Evolutionary conservation across 345 rosid genomes (phyloP), one percentile per base, ranked within the genome.

Genomic region (Corchorus olitorius): DNA sequence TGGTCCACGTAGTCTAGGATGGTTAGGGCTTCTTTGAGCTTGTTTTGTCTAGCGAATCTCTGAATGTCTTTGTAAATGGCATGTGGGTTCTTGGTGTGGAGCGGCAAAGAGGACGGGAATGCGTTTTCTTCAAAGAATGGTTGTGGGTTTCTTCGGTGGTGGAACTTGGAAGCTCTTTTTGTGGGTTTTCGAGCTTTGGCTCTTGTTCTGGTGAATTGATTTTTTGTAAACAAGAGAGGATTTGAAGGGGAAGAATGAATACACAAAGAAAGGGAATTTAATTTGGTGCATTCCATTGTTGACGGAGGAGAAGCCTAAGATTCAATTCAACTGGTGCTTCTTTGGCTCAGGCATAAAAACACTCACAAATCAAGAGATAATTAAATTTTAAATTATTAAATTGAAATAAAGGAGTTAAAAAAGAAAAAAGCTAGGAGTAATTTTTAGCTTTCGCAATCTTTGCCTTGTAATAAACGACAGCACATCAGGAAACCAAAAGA

Each of bases 1-100:
- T 85, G 93, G 2, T 89, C 90, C 74, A 89, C 75, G 81, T 92
- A 90, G 80, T 92, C 92, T 45, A 94, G 79, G 61, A 94, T 83
- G 49, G 84, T 66, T 39, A 92, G 90, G n/a, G 93, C 92, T 71
- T 90, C 88, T 46, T 87, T 84, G 84, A 92, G 93, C 81, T 90
- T 89, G 86, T 90, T 86, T 66, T 80, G 79, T 53, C 84, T 86
- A n/a, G 93, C 93, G 37, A 94, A 84, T 33, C 77, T 81, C 66
- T 86, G 92, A 39, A 92, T 81, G 33, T 90, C 94, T 74, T 87
- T 81, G 91, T 84, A 88, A 72, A 94, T 85, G 58, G 82, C 89
- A 65, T 75, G 66, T 4, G 93, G 97, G 65, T 91, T 89, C 65
- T 86, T 83, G 22, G 80, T 70, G 81, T 89, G 92, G 66, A 94